Base-by-base conservation (phyloP, 257 asterid genomes). In the Plantago elongata region DNA sequence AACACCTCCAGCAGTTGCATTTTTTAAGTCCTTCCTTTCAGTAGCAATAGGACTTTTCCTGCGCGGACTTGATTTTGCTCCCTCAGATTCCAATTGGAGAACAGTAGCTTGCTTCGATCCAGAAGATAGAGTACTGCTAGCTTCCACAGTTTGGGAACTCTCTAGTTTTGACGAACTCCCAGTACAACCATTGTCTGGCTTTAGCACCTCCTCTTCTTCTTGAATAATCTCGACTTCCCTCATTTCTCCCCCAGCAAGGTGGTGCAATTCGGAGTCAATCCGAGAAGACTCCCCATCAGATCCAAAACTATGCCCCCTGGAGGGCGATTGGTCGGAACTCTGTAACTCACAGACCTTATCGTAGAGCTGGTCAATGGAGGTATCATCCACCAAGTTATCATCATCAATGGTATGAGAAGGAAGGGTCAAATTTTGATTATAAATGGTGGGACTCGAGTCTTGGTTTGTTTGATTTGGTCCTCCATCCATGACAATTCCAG, bases 251-350 rank as follows among this genome's bases (percentile, higher is more conserved):
- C 92, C 96, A 13, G 79, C 95, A 51, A 91, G 98, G 76, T 91
- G 95, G 9, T 95, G 66, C 56, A 91, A 59, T 75, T 91, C 96
- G 0, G 96, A 88, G 70, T 91, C 98, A 54, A 91, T 86, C 60
- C 91, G 75, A 17, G 98, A 91, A 51, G 88, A 96, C 14, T 88
- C 96, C 12, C 96, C 96, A 34, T 91, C 95, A n/a, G 98, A 91
- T 77, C 96, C 90, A 56, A 84, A 81, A 69, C 98, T 91, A 46
- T 57, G 78, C 0, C 40, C 40, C 84, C 96, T 88, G 0, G 96
- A 91, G 4, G 96, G 96, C 3, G 98, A 91, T 13, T 74, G 95
- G 62, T 91, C 98, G 43, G 98, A 91, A 65, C 98, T 91, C 76
- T 89, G 98, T 95, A 91, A 86, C 78, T 91, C 98, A 70, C 84